Conservation (phyloP, 2,329 filamentous ascomycete genomes). For the Berkeleyomyces basicola region DNA sequence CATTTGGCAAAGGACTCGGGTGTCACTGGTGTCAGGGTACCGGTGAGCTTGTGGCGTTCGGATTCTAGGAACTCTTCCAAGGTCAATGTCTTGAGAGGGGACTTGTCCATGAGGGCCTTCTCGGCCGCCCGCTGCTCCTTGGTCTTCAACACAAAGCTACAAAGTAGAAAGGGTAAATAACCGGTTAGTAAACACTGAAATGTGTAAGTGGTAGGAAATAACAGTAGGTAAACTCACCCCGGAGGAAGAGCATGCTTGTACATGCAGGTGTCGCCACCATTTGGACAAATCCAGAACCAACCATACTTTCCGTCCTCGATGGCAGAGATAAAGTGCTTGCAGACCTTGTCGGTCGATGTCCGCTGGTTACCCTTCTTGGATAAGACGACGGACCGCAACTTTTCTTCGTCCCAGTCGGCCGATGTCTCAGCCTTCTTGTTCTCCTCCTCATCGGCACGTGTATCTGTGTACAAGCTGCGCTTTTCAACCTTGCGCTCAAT, state of each 20-base stretch:
- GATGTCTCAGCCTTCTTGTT: slow-evolving; percentile 84
- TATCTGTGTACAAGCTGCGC: slow-evolving; percentile 79
- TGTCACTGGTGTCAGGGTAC: slow-evolving; percentile 82
- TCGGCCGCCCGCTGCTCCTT: slow-evolving; percentile 92
- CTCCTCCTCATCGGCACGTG: slow-evolving; percentile 53
- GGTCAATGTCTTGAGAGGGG: slow-evolving; percentile 81
- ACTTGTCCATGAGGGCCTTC: slow-evolving; percentile 92
- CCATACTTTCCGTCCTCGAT: slow-evolving; percentile 98
- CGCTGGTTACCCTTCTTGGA: slow-evolving; percentile 96
- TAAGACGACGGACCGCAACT: slow-evolving; percentile 73
- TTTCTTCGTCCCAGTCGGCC: slow-evolving; percentile 95
- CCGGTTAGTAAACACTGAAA: background rate
- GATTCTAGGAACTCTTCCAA: slow-evolving; percentile 95
- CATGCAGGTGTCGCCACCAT: slow-evolving; percentile 95
- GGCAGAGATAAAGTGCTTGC: slow-evolving; percentile 94
- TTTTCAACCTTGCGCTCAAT: slow-evolving; percentile 88
- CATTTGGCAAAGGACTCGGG: slow-evolving; percentile 86
- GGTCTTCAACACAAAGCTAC: slow-evolving; percentile 87
- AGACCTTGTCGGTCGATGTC: slow-evolving; percentile 94
- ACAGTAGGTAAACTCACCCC: slow-evolving; percentile 45
- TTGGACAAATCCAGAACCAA: slow-evolving; percentile 98
- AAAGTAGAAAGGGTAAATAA: background rate
- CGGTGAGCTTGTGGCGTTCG: slow-evolving; percentile 87
- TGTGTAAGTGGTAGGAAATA: background rate
- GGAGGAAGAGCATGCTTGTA: slow-evolving; percentile 91